Evolutionary conservation across 1,284 basidiomycete species (phyloP).

Genomic region (Marasmius oreades): DNA sequence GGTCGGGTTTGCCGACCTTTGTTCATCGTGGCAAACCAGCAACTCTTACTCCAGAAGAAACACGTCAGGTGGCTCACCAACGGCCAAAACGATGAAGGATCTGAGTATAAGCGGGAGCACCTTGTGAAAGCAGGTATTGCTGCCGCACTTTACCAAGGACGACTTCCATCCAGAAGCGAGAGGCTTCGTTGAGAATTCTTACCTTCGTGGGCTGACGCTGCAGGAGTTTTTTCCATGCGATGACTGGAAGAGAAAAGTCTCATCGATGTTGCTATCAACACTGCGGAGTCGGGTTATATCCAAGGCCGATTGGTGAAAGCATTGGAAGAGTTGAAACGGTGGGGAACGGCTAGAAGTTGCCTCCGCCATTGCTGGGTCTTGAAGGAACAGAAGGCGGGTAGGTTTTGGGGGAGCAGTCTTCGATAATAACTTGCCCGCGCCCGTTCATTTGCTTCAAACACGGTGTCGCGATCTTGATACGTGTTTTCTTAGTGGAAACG

Average conservation of each 20-base stretch:
- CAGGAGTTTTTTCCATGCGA: slow-evolving; percentile 99
- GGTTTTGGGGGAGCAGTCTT: too few relatives aligned
- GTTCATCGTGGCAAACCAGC: slow-evolving; percentile 93
- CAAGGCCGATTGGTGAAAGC: slow-evolving; percentile 98
- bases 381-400: too few relatives aligned
- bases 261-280: slow-evolving; percentile 99
- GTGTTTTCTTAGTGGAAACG: too few relatives aligned
- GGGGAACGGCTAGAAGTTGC: too few relatives aligned
- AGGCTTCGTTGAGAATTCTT: slow-evolving; percentile 99
- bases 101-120: slow-evolving; percentile 81
- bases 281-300: slow-evolving; percentile 99
- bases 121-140: slow-evolving; percentile 84
- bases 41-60: slow-evolving; percentile 80
- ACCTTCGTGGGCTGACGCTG: slow-evolving; percentile 93
- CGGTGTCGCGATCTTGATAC: too few relatives aligned
- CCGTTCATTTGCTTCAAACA: too few relatives aligned
- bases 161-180: slow-evolving; percentile 98
- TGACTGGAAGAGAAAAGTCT: slow-evolving; percentile 99
- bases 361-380: too few relatives aligned
- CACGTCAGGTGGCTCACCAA: slow-evolving; percentile 77
- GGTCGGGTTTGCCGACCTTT: slow-evolving; percentile 96
- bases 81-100: slow-evolving; percentile 50
- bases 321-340: slow-evolving; percentile 94
- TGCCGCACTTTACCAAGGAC: slow-evolving; percentile 98
- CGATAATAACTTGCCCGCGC: too few relatives aligned